Base-by-base conservation (phyloP, 225 moss, liverwort and hornwort species). In the Takakia lepidozioides region DNA sequence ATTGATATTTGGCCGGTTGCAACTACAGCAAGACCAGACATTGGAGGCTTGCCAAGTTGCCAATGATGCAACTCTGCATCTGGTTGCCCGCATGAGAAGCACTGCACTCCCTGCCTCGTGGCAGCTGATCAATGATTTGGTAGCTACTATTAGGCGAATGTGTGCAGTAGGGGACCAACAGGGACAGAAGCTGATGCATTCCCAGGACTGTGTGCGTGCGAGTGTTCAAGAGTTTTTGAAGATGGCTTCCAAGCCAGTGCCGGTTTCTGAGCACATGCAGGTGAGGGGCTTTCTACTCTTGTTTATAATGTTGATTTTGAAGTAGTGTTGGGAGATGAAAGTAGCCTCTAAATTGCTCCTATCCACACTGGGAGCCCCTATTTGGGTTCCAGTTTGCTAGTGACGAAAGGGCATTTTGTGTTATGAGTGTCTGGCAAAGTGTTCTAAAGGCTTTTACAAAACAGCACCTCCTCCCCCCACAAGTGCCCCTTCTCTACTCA, bases 41-140 rank as follows among this genome's bases (percentile, higher is more conserved):
- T 51, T 95, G 26, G 90, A 82, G 26, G 76, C 76, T 19, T 90
- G 82, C 55, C 68, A 63, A 29, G 39, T 95, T 20, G 73, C 56
- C 19, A 87, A 95, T 49, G 95, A 95, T 57, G 82, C 84, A 0
- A 95, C 95, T 29, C 57, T 95, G 40, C 78, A 84, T 56, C 56
- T 95, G 62, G 95, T 95, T 46, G 95, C 82, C 28, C 84, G 95
- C 50, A 95, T 95, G 95, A 84, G 95, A 44, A 95, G 95, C 60
- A 95, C 95, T 43, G 74, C 87, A 27, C 87, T 90, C 55, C 95
- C 90, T 52, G 76, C 82, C 56, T 90, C 95, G 4, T 95, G 95
- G 95, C 90, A 90, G 63, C 87, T 95, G 8, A 82, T 95, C 27
- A 95, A 78, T 50, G 87, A 90, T 46, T 76, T 95, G 39, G 95